Evolutionary conservation across 176 grass and related monocot genomes (phyloP).

Genomic region (Tillandsia leiboldiana): DNA sequence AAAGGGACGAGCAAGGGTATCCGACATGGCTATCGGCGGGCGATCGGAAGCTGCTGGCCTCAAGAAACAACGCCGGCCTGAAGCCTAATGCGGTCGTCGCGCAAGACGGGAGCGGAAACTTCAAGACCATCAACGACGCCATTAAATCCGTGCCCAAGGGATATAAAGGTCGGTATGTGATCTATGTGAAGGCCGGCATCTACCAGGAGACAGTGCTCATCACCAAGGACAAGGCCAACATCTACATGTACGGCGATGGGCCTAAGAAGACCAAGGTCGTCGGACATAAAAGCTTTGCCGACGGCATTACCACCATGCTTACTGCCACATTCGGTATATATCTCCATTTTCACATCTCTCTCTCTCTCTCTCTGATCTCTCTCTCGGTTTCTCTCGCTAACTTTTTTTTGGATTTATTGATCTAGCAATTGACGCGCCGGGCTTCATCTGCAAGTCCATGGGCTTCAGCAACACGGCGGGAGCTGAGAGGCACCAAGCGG

Average conservation of each 20-base stretch:
- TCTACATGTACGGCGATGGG: slow-evolving; percentile 92
- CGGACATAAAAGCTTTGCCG: slow-evolving; percentile 44
- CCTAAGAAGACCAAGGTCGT: slow-evolving; percentile 32
- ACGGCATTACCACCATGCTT: slow-evolving; percentile 41
- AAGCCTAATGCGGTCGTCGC: slow-evolving; percentile 72
- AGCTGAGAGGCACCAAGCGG: slow-evolving; percentile 65
- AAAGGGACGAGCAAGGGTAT: neutral
- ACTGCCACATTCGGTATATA: slow-evolving; percentile 71
- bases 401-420: neutral
- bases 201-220: slow-evolving; percentile 73
- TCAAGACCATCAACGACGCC: slow-evolving; percentile 75
- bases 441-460: slow-evolving; percentile 85
- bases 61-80: neutral
- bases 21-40: slow-evolving; percentile 44
- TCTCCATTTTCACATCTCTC: neutral
- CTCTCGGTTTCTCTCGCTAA: neutral
- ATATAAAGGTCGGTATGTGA: slow-evolving; percentile 38
- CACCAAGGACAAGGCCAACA: slow-evolving; percentile 31
- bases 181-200: slow-evolving; percentile 83
- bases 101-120: slow-evolving; percentile 71
- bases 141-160: slow-evolving; percentile 38
- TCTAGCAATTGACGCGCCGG: slow-evolving; percentile 42
- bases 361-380: too few relatives aligned
- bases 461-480: slow-evolving; percentile 82
- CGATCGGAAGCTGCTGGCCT: slow-evolving; percentile 54